Conservation (phyloP, 768 basidiomycete genomes). For the Sporobolomyces pararoseus region DNA sequence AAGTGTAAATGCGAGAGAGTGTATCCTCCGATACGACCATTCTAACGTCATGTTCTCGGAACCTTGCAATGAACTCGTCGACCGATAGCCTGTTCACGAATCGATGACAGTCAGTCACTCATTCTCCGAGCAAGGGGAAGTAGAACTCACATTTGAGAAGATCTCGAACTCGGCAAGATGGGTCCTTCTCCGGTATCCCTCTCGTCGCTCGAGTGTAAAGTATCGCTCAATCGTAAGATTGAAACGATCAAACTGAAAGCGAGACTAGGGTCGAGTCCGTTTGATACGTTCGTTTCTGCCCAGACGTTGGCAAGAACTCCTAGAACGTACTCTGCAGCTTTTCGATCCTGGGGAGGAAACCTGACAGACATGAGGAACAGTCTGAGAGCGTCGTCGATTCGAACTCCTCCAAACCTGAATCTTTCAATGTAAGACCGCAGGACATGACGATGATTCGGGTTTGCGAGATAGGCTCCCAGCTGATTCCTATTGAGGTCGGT, state of each 20-base stretch:
- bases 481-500: slow-evolving; percentile 74
- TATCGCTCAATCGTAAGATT: slow-evolving; percentile 81
- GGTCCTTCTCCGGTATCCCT: slow-evolving; percentile 3
- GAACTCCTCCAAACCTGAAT: slow-evolving; percentile 76
- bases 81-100: slow-evolving; percentile 52
- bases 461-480: slow-evolving; percentile 78
- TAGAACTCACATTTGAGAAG: slow-evolving; percentile 7
- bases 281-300: slow-evolving; percentile 79
- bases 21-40: slow-evolving; percentile 68
- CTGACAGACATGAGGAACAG: slow-evolving; percentile 80
- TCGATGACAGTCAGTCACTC: slow-evolving; percentile 49
- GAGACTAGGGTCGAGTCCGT: slow-evolving; percentile 49
- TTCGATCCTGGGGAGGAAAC: slow-evolving; percentile 54
- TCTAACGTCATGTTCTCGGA: slow-evolving; percentile 71
- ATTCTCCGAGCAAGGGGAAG: background rate
- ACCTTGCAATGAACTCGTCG: slow-evolving; percentile 78
- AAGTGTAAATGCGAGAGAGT: slow-evolving; percentile 71
- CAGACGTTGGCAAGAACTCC: slow-evolving; percentile 81
- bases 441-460: slow-evolving; percentile 67
- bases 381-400: slow-evolving; percentile 83
- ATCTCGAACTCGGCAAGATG: slow-evolving; percentile 5
- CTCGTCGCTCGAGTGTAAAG: slow-evolving; percentile 58
- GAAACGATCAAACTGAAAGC: slow-evolving; percentile 72
- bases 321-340: slow-evolving; percentile 64
- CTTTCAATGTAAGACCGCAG: slow-evolving; percentile 79